A percentile compares a stretch with the other conserved stretches of the same genome.
Conservation (phyloP, 2,329 filamentous ascomycete genomes). For the Hypoxylon sp. region DNA sequence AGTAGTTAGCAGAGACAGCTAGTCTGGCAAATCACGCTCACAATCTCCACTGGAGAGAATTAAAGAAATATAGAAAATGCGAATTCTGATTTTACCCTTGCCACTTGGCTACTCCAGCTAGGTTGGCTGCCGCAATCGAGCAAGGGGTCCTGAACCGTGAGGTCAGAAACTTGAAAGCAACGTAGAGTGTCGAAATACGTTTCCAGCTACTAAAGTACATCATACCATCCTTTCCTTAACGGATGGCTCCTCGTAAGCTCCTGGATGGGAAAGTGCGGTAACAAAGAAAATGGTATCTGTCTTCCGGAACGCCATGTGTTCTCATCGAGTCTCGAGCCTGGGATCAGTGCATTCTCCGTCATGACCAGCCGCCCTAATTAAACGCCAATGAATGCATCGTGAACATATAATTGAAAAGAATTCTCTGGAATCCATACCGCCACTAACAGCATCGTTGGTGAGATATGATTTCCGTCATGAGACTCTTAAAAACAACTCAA, state of each 20-base stretch:
- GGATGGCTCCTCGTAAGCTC: constrained; percentile 11
- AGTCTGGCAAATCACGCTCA: constrained; percentile 29
- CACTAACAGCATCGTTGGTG: constrained; percentile 1
- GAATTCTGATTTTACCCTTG: constrained; percentile 45
- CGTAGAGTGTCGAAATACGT: constrained; percentile 31
- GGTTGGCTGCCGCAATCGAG: constrained; percentile 39
- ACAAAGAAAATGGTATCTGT: constrained; percentile 47
- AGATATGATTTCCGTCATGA: background rate
- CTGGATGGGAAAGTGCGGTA: constrained; percentile 12
- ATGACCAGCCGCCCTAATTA: constrained; percentile 16
- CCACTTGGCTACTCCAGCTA: constrained; percentile 51
- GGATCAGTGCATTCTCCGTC: constrained; percentile 29
- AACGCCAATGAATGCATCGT: constrained; percentile 27
- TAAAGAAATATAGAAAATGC: constrained; percentile 20
- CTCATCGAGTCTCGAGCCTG: constrained; percentile 13
- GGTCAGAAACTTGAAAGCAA: constrained; percentile 19
- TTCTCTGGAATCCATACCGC: constrained; percentile 4
- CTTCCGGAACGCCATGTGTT: constrained; percentile 36
- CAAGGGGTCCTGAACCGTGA: constrained; percentile 41
- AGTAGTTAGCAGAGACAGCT: constrained; percentile 11
- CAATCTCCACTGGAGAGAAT: constrained; percentile 35
- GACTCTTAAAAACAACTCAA: background rate
- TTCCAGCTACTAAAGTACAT: constrained; percentile 49
- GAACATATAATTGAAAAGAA: constrained; percentile 5
- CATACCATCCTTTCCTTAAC: constrained; percentile 17